Base-by-base conservation (phyloP, 805 yeast genomes). In the Candida bentonensis region DNA sequence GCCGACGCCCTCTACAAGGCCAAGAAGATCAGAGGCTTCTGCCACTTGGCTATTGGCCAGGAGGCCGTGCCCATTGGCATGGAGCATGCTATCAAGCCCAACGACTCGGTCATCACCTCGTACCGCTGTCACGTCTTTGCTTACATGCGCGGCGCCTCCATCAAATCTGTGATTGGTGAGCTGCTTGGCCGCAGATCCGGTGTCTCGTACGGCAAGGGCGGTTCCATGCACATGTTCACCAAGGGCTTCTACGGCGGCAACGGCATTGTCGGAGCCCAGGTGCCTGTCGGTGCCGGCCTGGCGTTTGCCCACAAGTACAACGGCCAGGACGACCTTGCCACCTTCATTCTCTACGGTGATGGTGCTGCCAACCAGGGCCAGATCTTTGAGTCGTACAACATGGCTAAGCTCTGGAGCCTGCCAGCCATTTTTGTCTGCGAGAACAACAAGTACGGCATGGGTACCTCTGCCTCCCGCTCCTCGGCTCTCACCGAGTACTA, bases 331-430 rank as follows among this genome's bases (percentile, higher is more conserved):
- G 59, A 62, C 44, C 58, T 58, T 47, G 86, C 89, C 60, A 76
- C 94, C 48, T 89, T 87, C 67, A 69, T 94, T 47, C 70, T 92
- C 52, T 92, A 92, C 69, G 98, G 98, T 70, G 98, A 92, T 63
- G 98, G 98, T 76, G 98, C 98, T 44, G 81, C 97, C 52, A 92
- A 92, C 74, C 98, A 92, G 72, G 98, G 98, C 65, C 98, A 92
- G 73, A 96, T 88, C 50, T 92, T 92, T 58, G 98, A 92, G 73
- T 65, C 96, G 44, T 92, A 74, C 76, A 92, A 92, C 79, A 92
- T 92, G 97, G 98, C 98, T 61, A 92, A 92, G 71, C 77, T 92
- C 64, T 92, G 96, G 95, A 79, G 88, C 69, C 75, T 92, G 62
- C 98, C 98, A 55, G 82, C 85, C 63, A 69, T 92, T 52, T 92